Evolutionary conservation across 208 protist genomes (phyloP), one percentile per base, ranked within the genome.

Genomic region (Crithidia bombi): DNA sequence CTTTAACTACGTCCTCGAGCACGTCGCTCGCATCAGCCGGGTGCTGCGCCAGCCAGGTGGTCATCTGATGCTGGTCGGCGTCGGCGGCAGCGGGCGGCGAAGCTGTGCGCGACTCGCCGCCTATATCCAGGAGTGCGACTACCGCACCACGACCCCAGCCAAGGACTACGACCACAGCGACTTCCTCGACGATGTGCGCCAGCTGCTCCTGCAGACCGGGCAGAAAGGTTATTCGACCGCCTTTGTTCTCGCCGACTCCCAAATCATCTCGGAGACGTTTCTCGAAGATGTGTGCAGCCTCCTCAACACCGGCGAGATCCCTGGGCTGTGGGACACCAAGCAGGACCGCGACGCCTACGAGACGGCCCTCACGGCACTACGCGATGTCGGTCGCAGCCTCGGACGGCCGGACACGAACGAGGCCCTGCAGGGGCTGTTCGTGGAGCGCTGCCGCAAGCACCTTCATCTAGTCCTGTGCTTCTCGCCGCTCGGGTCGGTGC

Each of bases 211-310:
- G 10, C 56, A 79, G 47, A 97, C 97, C 1, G 98, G 98, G 49
- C 82, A 95, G 67, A 93, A 98, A 65, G 90, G 88, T 21, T 95
- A 97, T 56, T 82, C 89, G 15, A 97, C 92, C 3, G 96, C 98
- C 30, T 99, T 99, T 73, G 87, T 99, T 21, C 82, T 99, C 64
- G 89, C 85, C 35, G 98, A 99, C 81, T 95, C 92, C 43, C 97
- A 99, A 76, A 98, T 99, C 66, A 92, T 95, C 36, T 82, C 91
- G 32, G 94, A 98, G 65, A 75, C 85, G 15, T 98, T 99, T 64
- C 76, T 99, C 2, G 98, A 99, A 75, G 98, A 99, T 77, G 92
- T 99, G 36, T 99, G 98, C 84, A 98, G 91, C 63, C 72, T 99
- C 28, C 86, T 99, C 28, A 99, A 99, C 85, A 96, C 90, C 14